Base-by-base conservation (phyloP, 176 grass and related monocot genomes). In the Urochloa ruziziensis region DNA sequence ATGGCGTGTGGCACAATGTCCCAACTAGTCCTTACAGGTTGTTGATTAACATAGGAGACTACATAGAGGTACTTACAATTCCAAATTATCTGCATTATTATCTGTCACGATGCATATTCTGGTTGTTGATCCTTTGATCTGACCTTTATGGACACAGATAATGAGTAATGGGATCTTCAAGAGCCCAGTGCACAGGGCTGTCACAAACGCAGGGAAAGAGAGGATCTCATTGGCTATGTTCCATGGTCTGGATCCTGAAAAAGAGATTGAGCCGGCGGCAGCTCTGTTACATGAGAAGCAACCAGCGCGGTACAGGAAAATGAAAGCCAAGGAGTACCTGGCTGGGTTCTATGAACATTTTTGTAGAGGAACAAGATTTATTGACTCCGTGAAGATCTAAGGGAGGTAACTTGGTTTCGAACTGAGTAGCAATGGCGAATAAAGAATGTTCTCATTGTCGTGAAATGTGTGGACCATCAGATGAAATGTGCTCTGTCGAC, bases 211-310 rank as follows among this genome's bases (percentile, higher is more conserved):
- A 0, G 67, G 72, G 33, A 85, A 65, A 3, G 87, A 90, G 42
- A 79, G 90, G 57, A 67, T 85, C 74, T 92, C 93, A 9, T 3
- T 88, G 17, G 90, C 75, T 27, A 83, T 90, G 81, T 95, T 95
- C 65, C 85, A 88, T 29, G 27, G 44, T 27, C 72, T 81, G 13
- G 67, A 83, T 21, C 37, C 42, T 35, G 84, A 94, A 14, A 67
- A 86, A 18, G 59, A 62, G 25, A 18, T 94, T 12, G 80, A 77
- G 35, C 87, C 90, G 2, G 90, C 86, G 3, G 51, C 77, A 12
- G 76, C n/a, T 35, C 23, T 92, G 17, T 33, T 94, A 15, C 47
- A 44, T 43, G 77, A 81, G 12, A 34, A 77, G 2, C 62, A 33
- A 15, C 84, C 73, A 4, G 58, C 36, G n/a, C 44, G 37, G 17